Evolutionary conservation across 1,284 basidiomycete genomes (phyloP), one percentile per base, ranked within the genome.

Genomic region (Afroboletus lepidellus): DNA sequence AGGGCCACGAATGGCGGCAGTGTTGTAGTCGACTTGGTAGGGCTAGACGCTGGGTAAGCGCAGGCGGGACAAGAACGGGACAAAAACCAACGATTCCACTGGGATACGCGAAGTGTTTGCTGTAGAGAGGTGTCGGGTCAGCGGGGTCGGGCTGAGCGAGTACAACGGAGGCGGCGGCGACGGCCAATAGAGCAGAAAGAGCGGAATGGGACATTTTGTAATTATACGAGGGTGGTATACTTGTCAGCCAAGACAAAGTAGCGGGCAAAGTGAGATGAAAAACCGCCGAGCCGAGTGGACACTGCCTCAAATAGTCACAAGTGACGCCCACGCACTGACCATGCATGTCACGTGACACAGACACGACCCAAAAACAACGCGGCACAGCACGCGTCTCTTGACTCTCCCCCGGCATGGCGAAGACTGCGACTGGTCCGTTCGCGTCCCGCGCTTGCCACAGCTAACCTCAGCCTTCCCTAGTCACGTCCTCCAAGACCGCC

Each of bases 1-100:
- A 25, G 71, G 62, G 12, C 85, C 85, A 57, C 85, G 82, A 50
- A 76, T 60, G 46, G 77, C 75, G 33, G 69, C 62, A 9, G 69
- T 61, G 60, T 76, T 74, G 24, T 76, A 72, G 60, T 83, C 79
- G 41, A 74, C 80, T 69, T 81, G 71, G 60, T 82, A 78, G 9
- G 83, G 83, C 83, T 84, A 57, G 41, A 11, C 34, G 25, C 46
- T 3, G 20, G 1, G 13, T 59, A 5, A 60, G 38, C 9, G 30
- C 30, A 27, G 2, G 21, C 7, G 24, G 50, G 21, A 41, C 20
- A 6, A 41, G 15, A 32, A 37, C 12, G n/a, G 11, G 34, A 29
- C 25, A 32, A 3, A 6, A 2, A 69, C 77, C 55, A 41, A 83
- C 84, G 23, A 84, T 72, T 38, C 70, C 72, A 34, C 58, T 58